phyloP scores from a whole-genome alignment of 108 stramenopile species.

The Stephanodiscus minutulus region DNA sequence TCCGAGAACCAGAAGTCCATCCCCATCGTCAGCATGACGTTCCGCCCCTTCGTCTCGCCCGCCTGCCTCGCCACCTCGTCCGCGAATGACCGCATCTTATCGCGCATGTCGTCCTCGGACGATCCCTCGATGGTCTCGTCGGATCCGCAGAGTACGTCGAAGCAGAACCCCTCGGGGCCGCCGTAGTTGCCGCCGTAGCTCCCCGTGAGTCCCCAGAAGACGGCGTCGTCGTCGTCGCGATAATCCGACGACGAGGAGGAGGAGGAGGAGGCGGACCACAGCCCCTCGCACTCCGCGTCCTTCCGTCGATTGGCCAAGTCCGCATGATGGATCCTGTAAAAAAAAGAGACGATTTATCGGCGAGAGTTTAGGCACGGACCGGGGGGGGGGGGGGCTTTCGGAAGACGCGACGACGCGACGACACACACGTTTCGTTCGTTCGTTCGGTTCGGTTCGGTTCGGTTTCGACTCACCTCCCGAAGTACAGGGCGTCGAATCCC shows the following conservation, averaged over 20 bases:
- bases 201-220: constrained; percentile 90
- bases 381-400: no score
- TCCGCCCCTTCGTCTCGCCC: constrained; percentile 70
- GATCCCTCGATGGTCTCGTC: constrained; percentile 65
- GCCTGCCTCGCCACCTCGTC: constrained; percentile 58
- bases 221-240: constrained; percentile 42
- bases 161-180: constrained; percentile 78
- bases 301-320: constrained; percentile 78
- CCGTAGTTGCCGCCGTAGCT: constrained; percentile 82
- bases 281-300: constrained; percentile 71
- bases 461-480: constrained; percentile 70
- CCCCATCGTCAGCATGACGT: constrained; percentile 92
- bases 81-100: constrained; percentile 58
- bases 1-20: constrained; percentile 63
- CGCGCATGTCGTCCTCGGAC: constrained; percentile 38
- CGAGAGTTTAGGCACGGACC: background rate
- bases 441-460: no score
- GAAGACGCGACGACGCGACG: no score
- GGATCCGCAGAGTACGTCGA: constrained; percentile 61
- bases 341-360: background rate
- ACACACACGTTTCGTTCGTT: background rate
- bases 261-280: constrained; percentile 73
- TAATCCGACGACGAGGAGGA: constrained; percentile 30
- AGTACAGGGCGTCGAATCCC: constrained; percentile 93
- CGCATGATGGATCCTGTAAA: constrained; percentile 87